A percentile compares a stretch with the other conserved stretches of the same genome.
Evolutionary conservation across 495 filamentous ascomycete genomes (phyloP).

Genomic region (Cercophora sp.): DNA sequence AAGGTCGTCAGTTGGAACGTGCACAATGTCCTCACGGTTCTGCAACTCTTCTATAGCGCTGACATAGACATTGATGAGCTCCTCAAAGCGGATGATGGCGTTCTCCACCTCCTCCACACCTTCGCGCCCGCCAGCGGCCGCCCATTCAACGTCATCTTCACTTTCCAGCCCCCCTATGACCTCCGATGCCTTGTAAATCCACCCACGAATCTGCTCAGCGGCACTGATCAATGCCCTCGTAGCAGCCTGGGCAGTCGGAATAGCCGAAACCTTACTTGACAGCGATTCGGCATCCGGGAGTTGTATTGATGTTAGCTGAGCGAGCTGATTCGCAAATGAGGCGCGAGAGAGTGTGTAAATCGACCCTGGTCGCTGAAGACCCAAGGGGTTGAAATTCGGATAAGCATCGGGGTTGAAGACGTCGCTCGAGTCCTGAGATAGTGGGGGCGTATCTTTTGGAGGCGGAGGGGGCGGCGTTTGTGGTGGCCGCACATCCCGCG

Average conservation of each 20-base stretch:
- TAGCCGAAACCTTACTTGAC: constrained; percentile 73
- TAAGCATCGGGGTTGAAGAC: constrained; percentile 40
- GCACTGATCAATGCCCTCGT: constrained; percentile 72
- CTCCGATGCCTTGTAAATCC: constrained; percentile 86
- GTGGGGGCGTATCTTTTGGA: constrained; percentile 47
- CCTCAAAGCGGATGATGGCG: constrained; percentile 80
- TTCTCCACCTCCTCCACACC: constrained; percentile 84
- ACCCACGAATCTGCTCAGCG: constrained; percentile 84
- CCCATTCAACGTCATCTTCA: constrained; percentile 97
- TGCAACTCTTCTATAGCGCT: constrained; percentile 86
- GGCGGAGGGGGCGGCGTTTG: constrained; percentile 35
- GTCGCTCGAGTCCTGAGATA: constrained; percentile 17
- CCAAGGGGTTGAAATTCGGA: constrained; percentile 50
- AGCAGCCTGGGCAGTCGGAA: constrained; percentile 75
- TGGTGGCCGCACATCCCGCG: constrained; percentile 40
- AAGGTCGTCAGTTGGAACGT: constrained; percentile 63
- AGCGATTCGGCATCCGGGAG: constrained; percentile 79
- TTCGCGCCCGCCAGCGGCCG: constrained; percentile 85
- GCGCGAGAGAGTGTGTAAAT: constrained; percentile 85
- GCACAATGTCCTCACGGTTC: constrained; percentile 67
- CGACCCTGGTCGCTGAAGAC: constrained; percentile 63
- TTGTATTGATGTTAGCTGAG: constrained; percentile 77
- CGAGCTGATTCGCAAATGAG: constrained; percentile 87
- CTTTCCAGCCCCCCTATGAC: constrained; percentile 81
- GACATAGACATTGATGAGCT: constrained; percentile 84